Percentiles rank a stretch among this genome's conserved stretches.
Conservation (phyloP, 2,329 filamentous ascomycete species). For the Paecilomyces sp. region DNA sequence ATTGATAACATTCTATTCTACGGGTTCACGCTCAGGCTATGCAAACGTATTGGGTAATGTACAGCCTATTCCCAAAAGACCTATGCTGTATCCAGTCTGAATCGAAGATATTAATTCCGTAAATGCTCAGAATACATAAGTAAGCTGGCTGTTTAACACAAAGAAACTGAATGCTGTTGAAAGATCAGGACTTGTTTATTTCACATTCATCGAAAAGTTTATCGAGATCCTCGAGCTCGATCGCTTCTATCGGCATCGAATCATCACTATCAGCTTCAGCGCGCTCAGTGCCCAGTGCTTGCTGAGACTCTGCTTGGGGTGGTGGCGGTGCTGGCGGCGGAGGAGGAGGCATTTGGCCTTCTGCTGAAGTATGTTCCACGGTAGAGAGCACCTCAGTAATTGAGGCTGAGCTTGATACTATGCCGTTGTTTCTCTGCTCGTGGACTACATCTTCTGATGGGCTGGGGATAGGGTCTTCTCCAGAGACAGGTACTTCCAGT, state of each 20-base stretch:
- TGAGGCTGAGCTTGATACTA: not conserved
- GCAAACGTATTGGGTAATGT: no score
- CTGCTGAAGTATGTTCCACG: not conserved
- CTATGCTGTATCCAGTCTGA: no score
- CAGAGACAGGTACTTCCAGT: not conserved
- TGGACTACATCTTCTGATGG: not conserved
- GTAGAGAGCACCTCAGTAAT: not conserved
- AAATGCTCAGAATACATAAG: no score
- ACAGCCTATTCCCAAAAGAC: no score
- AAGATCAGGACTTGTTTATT: not conserved
- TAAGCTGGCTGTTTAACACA: no score
- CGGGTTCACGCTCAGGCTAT: no score
- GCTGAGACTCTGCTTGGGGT: not conserved
- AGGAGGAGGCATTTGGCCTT: not conserved
- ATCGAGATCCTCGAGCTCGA: not conserved
- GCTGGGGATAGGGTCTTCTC: not conserved
- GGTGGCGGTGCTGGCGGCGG: not conserved
- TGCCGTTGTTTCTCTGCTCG: not conserved
- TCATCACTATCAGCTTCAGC: not conserved
- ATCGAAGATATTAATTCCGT: no score
- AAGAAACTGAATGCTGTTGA: not conserved
- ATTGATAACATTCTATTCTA: no score
- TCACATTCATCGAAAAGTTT: not conserved
- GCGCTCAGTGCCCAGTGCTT: not conserved
- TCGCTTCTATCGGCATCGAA: not conserved